Conservation (phyloP, 805 yeast species). For the Scheffersomyces coipomensis region DNA sequence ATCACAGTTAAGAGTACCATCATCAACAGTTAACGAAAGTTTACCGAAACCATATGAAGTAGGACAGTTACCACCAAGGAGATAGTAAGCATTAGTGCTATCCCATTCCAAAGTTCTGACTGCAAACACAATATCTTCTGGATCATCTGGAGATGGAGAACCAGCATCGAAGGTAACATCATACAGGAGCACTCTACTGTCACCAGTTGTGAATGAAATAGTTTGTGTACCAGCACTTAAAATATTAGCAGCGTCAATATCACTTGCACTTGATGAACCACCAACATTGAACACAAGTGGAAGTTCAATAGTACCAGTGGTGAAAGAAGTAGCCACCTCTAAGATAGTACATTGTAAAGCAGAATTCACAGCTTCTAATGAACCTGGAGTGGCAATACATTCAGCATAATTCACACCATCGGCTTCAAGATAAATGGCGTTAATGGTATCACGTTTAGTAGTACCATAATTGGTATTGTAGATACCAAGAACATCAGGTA, state of each 20-base stretch:
- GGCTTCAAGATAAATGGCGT: no score
- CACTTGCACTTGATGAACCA: neutral
- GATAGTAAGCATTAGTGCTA: conserved; percentile 1
- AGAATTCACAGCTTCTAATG: no score
- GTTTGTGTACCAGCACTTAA: neutral
- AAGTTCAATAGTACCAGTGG: neutral
- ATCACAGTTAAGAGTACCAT: conserved; percentile 13
- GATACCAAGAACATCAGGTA: no score
- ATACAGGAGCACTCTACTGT: neutral
- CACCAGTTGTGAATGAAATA: neutral
- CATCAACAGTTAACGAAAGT: conserved; percentile 9
- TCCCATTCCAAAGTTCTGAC: neutral
- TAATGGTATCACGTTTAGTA: no score
- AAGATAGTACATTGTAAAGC: no score
- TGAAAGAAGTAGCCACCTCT: no score
- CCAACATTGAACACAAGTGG: conserved; percentile 1
- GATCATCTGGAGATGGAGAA: neutral
- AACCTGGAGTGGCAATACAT: no score
- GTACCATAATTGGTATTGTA: no score
- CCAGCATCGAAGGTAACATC: conserved; percentile 1
- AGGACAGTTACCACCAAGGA: conserved; percentile 8
- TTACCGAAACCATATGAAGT: conserved; percentile 12
- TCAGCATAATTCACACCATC: no score
- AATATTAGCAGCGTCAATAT: neutral
- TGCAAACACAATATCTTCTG: neutral